Evolutionary conservation across 495 filamentous ascomycete species (phyloP).

Genomic region (Hypoxylon intermedium): DNA sequence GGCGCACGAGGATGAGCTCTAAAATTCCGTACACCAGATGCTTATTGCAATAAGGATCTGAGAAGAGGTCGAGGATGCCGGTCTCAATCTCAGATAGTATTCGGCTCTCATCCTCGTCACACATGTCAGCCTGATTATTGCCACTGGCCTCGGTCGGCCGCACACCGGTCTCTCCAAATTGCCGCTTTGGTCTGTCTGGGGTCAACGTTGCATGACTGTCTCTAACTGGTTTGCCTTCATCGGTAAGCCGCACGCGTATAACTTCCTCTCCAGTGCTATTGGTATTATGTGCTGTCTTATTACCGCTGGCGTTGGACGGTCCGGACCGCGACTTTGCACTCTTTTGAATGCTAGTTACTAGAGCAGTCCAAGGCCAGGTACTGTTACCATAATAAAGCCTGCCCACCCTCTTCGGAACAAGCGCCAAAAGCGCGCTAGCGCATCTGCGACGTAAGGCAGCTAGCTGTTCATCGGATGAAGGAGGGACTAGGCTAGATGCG

Average conservation of each 20-base stretch:
- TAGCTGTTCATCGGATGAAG: slow-evolving; percentile 55
- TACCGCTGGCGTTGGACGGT: slow-evolving; percentile 39
- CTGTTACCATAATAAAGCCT: slow-evolving; percentile 59
- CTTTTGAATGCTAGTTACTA: slow-evolving; percentile 31
- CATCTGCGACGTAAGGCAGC: slow-evolving; percentile 58
- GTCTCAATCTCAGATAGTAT: slow-evolving; percentile 58
- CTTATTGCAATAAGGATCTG: slow-evolving; percentile 86
- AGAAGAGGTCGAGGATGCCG: slow-evolving; percentile 72
- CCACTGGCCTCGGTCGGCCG: slow-evolving; percentile 38
- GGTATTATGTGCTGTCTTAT: slow-evolving; percentile 35
- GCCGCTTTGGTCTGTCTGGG: slow-evolving; percentile 51
- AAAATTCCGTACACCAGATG: slow-evolving; percentile 81
- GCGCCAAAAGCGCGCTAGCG: slow-evolving; percentile 59
- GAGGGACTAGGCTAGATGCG: slow-evolving; percentile 52
- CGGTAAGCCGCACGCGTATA: slow-evolving; percentile 40
- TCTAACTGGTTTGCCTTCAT: slow-evolving; percentile 48
- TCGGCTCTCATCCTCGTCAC: slow-evolving; percentile 49
- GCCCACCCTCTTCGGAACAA: slow-evolving; percentile 57
- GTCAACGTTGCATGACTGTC: slow-evolving; percentile 46
- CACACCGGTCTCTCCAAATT: slow-evolving; percentile 43
- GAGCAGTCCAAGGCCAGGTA: slow-evolving; percentile 37
- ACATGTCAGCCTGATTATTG: slow-evolving; percentile 35
- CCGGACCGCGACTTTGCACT: slow-evolving; percentile 39
- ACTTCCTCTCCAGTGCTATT: slow-evolving; percentile 41
- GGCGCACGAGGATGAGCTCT: slow-evolving; percentile 76